Percentiles rank a stretch among this genome's conserved stretches.
Evolutionary conservation across 768 basidiomycete species (phyloP).

Genomic region (Podaxis mareebaensis): DNA sequence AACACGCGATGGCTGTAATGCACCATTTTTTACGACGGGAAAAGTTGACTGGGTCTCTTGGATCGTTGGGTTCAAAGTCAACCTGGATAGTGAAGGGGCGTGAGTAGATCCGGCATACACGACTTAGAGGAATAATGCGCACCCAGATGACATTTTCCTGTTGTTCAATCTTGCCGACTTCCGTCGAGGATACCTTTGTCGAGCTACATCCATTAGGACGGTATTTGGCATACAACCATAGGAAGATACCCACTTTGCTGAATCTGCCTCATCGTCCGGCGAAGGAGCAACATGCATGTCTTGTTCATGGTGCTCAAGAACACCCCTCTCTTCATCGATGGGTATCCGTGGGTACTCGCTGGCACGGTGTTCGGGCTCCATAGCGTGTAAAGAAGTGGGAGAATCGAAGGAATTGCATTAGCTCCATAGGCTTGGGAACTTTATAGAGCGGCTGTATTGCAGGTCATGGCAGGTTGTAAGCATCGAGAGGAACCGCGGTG

Average conservation of each 20-base stretch:
- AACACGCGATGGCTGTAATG: slow-evolving; percentile 37
- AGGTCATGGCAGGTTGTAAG: not conserved
- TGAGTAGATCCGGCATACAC: not conserved
- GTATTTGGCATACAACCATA: not conserved
- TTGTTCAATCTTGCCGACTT: not conserved
- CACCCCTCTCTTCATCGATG: not conserved
- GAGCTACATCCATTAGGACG: not conserved
- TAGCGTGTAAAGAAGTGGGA: not conserved
- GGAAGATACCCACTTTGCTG: not conserved
- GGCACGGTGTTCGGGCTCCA: not conserved
- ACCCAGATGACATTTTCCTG: slow-evolving; percentile 7
- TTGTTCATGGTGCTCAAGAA: not conserved
- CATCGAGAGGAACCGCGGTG: not conserved
- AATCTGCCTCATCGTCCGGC: not conserved
- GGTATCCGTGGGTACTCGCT: not conserved
- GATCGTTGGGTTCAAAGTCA: slow-evolving; percentile 17
- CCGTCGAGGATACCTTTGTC: not conserved
- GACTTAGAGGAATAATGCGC: not conserved
- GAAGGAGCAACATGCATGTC: not conserved
- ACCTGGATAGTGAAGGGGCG: not conserved
- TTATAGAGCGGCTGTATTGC: not conserved
- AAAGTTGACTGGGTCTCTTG: slow-evolving; percentile 22
- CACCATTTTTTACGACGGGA: slow-evolving; percentile 26
- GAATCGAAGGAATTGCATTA: not conserved
- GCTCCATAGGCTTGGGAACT: not conserved